Percentiles rank a stretch among this genome's conserved stretches.
Conservation (phyloP, 2,329 filamentous ascomycete genomes). For the Stagonosporopsis tanaceti region DNA sequence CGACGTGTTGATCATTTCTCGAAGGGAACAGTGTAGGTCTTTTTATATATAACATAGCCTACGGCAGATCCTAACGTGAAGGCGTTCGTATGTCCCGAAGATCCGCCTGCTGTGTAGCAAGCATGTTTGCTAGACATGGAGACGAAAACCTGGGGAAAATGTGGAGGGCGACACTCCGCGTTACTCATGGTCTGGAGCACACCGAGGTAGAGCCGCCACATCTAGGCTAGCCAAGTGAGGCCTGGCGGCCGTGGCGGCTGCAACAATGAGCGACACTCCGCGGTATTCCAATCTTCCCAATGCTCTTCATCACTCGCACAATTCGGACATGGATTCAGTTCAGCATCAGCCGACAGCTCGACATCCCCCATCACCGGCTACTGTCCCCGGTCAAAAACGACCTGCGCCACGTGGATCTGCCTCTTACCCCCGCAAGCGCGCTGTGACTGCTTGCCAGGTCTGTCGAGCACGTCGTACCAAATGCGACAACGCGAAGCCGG, state of each 20-base stretch:
- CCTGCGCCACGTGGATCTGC: constrained; percentile 25
- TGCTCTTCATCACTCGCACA: neutral
- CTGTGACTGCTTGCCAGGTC: constrained; percentile 23
- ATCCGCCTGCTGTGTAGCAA: neutral
- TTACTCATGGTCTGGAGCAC: no score
- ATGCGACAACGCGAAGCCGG: constrained; percentile 24
- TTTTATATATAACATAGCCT: neutral
- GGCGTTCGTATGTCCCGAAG: neutral
- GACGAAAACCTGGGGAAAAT: constrained; percentile 7
- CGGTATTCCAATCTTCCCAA: neutral
- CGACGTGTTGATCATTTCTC: neutral
- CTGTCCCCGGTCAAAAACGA: constrained; percentile 9
- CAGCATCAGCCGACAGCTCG: neutral
- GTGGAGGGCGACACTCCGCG: constrained; percentile 3
- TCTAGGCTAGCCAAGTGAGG: no score
- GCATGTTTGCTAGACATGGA: neutral
- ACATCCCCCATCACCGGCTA: neutral
- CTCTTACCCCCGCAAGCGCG: constrained; percentile 23
- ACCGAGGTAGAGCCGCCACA: no score
- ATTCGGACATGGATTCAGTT: neutral
- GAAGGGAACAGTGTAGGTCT: neutral
- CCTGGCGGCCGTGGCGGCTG: neutral
- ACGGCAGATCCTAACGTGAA: neutral
- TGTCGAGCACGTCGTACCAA: constrained; percentile 23
- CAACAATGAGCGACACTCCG: constrained; percentile 2